Base-by-base conservation (phyloP, 2,329 filamentous ascomycete species). In the Alternaria sp. region DNA sequence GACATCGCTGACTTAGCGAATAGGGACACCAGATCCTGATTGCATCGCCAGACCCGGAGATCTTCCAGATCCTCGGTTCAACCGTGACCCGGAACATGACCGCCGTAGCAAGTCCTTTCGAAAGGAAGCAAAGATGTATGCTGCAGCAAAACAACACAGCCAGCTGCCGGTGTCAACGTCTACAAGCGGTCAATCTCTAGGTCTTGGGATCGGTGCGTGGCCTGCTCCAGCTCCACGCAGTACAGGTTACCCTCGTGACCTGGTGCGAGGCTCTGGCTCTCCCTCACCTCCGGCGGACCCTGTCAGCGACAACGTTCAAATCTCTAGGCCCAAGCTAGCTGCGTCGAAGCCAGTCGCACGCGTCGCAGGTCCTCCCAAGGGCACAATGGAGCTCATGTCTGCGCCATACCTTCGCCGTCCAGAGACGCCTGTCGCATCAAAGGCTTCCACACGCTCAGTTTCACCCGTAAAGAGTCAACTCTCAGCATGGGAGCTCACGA, bases 1-100 rank as follows among this genome's bases (percentile, higher is more conserved):
- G 25, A 26, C 25, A 26, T 26, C 25, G 12, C 54, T 54, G 26
- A 61, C 23, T 2, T 11, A 7, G 26, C 1, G 18, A 18, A 6
- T 14, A 60, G 58, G 60, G 62, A 4, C 60, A 18, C 70, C 65
- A 0, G 60, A 68, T 11, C 50, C 65, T 0, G 58, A 69, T 4
- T 47, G 51, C 0, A 49, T 71, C 9, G 55, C 69, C 0, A 55
- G 37, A 5, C 46, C 65, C 3, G 65, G 67, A 0, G 6, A 5
- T 1, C 46, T 62, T 0, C 56, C 47, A 0, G 68, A 68, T 20
- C 33, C 37, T 1, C 63, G 70, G 0, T 66, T 71, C 26, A 61
- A 61, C 15, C 63, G 46, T 0, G 47, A 66, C 3, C 46, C 49
- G 1, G 54, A 51, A 6, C 45, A 63, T 0, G 51, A 51, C 2